Evolutionary conservation across 108 stramenopile species (phyloP), one percentile per base, ranked within the genome.

Genomic region (Fragilaria radians): DNA sequence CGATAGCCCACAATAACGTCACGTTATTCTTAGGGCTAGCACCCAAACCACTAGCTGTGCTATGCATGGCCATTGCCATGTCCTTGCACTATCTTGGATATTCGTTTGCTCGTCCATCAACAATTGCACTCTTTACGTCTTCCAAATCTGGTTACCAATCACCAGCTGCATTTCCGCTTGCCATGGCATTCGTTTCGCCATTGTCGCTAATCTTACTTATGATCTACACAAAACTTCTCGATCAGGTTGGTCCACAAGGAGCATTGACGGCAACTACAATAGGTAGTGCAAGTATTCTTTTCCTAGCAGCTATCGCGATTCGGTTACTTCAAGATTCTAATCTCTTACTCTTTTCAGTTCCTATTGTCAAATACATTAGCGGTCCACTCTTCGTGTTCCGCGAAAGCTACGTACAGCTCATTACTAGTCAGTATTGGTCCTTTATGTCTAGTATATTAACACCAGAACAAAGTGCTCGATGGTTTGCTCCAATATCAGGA

Each of bases 391-490:
- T 85, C 62, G 62, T 91, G 2, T 91, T 91, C 57, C 83, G 86
- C 19, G 86, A 91, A 48, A 74, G 78, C 27, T 91, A 91, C 57
- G 89, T 85, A 18, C 83, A 85, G 33, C 66, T 91, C 19, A 58
- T 91, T 32, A 85, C 84, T 27, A 72, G 70, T n/a, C 89, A 91
- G 58, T 82, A 81, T 52, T 91, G 89, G 89, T 82, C 80, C 3
- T 91, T 87, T 60, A 78, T 91, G 68, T 80, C 83, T 21, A 78
- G 76, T 32, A 78, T 83, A 1, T 66, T 85, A 48, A 85, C 80
- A 23, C 89, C 89, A 4, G 59, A 70, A 25, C 81, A 91, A 47
- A 77, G 77, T n/a, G 76, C 74, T 3, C 73, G 61, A 49, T 91
- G 86, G 80, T 91, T 87, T 54, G 77, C 81, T 28, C 86, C 84